Percentiles rank a stretch among this genome's conserved stretches.
These are phyloP conservation scores for Ilex paraguariensis DNA, from an alignment of 305 asterid species.

Conservation along the genomic window DNA sequence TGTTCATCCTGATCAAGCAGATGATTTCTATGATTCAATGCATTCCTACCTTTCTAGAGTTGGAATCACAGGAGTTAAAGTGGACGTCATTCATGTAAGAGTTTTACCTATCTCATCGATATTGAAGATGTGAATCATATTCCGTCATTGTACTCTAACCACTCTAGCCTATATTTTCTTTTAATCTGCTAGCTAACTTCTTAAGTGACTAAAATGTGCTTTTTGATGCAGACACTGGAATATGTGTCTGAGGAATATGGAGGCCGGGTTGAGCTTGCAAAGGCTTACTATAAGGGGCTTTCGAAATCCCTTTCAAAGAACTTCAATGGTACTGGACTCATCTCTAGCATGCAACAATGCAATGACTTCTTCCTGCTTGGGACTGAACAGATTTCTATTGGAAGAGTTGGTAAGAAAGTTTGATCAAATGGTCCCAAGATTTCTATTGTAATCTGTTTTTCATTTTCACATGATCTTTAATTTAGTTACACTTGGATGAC, in stretches of 20 bases:
- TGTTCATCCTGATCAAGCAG: slow-evolving; percentile 63
- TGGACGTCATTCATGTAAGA: slow-evolving; percentile 68
- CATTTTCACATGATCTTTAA: too few species aligned
- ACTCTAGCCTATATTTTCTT: too few species aligned
- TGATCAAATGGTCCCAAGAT: background rate
- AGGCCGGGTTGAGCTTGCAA: slow-evolving; percentile 76
- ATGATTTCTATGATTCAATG: slow-evolving; percentile 61
- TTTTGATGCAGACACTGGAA: slow-evolving; percentile 43
- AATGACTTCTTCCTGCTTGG: slow-evolving; percentile 80
- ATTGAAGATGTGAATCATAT: background rate
- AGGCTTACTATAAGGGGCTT: slow-evolving; percentile 62
- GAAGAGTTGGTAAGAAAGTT: slow-evolving; percentile 69
- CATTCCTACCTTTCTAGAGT: slow-evolving; percentile 57
- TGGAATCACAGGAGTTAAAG: slow-evolving; percentile 78
- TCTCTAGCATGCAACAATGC: slow-evolving; percentile 74
- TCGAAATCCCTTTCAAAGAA: slow-evolving; percentile 63
- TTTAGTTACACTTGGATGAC: background rate
- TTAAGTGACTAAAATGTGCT: too few species aligned
- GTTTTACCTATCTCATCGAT: background rate
- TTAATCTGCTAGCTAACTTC: too few species aligned
- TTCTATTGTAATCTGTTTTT: too few species aligned
- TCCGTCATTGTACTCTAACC: too few species aligned
- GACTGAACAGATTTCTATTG: slow-evolving; percentile 69
- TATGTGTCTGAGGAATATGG: slow-evolving; percentile 64
- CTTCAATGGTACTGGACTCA: slow-evolving; percentile 65